These are phyloP conservation scores for Fomitopsis pinicola DNA, from an alignment of 1,284 basidiomycete species.

Conservation along the genomic window DNA sequence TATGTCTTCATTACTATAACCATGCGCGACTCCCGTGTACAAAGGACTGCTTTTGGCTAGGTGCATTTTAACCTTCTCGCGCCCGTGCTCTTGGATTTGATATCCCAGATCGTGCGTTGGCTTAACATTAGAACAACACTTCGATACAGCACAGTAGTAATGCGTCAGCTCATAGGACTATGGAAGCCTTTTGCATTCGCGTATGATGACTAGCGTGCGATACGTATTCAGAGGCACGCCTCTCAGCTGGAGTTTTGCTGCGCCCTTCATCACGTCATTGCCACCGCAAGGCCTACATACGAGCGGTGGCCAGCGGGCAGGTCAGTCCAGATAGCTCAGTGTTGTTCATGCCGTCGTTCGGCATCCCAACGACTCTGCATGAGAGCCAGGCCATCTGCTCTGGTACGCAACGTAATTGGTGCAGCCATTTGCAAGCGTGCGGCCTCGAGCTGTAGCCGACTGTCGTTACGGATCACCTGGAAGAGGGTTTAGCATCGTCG, in stretches of 20 bases:
- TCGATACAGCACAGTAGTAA: background rate
- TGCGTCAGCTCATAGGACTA: background rate
- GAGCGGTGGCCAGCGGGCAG: background rate
- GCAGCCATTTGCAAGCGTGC: slow-evolving; percentile 52
- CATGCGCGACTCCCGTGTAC: background rate
- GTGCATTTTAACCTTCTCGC: background rate
- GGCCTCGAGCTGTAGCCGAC: slow-evolving; percentile 52
- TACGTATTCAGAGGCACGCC: background rate
- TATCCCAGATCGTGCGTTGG: slow-evolving; percentile 3
- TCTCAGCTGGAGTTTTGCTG: too few species aligned
- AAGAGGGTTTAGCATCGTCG: background rate
- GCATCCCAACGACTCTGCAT: slow-evolving; percentile 70
- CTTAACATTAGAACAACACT: slow-evolving; percentile 1
- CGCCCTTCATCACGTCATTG: background rate
- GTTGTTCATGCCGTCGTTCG: slow-evolving; percentile 37
- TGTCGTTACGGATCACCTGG: slow-evolving; percentile 78
- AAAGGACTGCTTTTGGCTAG: background rate
- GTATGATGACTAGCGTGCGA: background rate
- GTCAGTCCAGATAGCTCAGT: slow-evolving; percentile 4
- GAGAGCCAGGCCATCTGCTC: slow-evolving; percentile 59
- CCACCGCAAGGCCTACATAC: background rate
- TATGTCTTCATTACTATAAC: background rate
- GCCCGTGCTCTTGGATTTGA: slow-evolving; percentile 7
- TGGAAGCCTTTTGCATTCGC: background rate
- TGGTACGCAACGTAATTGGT: slow-evolving; percentile 48